phyloP scores from a whole-genome alignment of 441 rosid genomes.

The Rhodomyrtus psidioides region DNA sequence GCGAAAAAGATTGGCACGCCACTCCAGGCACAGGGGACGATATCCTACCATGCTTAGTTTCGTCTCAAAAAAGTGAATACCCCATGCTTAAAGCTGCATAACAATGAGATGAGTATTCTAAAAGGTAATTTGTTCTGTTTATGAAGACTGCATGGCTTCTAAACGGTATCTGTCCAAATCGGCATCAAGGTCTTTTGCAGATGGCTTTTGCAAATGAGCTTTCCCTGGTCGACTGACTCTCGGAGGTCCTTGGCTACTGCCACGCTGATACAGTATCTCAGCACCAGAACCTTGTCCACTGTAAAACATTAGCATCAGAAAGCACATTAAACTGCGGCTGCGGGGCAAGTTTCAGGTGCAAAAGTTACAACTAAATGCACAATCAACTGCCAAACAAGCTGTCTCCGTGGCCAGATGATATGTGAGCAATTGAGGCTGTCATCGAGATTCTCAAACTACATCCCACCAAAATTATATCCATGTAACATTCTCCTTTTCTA shows the following conservation, averaged over 20 bases:
- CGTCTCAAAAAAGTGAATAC: not conserved
- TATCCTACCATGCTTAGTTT: not conserved
- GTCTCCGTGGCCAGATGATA: not conserved
- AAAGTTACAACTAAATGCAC: not conserved
- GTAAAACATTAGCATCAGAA: not conserved
- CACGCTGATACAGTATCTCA: not conserved
- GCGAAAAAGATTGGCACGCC: not conserved
- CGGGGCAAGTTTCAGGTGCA: not conserved
- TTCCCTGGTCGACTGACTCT: not conserved
- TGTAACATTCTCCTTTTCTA: not conserved
- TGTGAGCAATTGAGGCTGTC: not conserved
- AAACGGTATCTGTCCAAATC: slow-evolving; percentile 8
- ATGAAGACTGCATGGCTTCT: slow-evolving; percentile 4
- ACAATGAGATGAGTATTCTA: not conserved
- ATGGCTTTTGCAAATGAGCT: not conserved
- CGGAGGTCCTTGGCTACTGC: not conserved
- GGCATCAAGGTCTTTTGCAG: slow-evolving; percentile 13
- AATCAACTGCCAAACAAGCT: not conserved
- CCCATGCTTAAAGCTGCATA: not conserved
- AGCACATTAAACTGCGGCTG: not conserved
- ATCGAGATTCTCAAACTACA: not conserved
- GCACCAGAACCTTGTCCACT: not conserved
- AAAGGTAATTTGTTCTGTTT: not conserved
- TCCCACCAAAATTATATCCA: not conserved
- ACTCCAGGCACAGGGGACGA: not conserved